These are phyloP conservation scores for Botryotinia narcissicola DNA, from an alignment of 2,329 filamentous ascomycete genomes.

Conservation along the genomic window DNA sequence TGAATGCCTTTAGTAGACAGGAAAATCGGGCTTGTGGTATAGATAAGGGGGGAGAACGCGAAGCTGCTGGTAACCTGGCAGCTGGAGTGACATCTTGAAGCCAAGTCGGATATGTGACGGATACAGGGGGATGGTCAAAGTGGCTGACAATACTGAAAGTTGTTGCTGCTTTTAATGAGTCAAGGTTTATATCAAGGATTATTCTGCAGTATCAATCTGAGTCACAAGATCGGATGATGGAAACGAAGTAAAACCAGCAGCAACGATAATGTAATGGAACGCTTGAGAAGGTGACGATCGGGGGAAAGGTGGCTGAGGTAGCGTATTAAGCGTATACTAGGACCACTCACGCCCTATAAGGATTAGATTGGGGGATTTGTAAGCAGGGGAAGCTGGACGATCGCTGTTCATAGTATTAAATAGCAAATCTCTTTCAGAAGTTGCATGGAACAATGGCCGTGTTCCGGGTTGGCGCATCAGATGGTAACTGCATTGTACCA, in stretches of 20 bases:
- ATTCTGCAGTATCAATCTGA: not conserved
- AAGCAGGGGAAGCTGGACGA: conserved; percentile 9
- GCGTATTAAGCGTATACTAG: not conserved
- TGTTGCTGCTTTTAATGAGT: not conserved
- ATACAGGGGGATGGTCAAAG: not conserved
- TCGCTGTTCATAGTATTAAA: not conserved
- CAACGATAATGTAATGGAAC: not conserved
- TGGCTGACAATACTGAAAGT: not conserved
- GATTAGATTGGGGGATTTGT: not conserved
- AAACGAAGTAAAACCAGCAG: not conserved
- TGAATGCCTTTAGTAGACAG: not conserved
- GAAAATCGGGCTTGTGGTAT: not conserved
- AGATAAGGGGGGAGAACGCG: not conserved
- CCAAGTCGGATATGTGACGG: conserved; percentile 11
- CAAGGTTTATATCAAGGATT: not conserved
- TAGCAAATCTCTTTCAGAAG: conserved; percentile 4
- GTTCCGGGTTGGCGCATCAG: conserved; percentile 16
- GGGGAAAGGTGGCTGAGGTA: conserved; percentile 5
- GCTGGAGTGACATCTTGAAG: not conserved
- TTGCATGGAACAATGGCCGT: conserved; percentile 11
- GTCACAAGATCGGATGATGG: not conserved
- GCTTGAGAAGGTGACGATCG: not conserved
- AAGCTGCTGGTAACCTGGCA: not conserved
- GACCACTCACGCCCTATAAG: conserved; percentile 14
- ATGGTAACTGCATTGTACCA: not conserved